Evolutionary conservation across 345 rosid genomes (phyloP).

Genomic region (Barbarea vulgaris): DNA sequence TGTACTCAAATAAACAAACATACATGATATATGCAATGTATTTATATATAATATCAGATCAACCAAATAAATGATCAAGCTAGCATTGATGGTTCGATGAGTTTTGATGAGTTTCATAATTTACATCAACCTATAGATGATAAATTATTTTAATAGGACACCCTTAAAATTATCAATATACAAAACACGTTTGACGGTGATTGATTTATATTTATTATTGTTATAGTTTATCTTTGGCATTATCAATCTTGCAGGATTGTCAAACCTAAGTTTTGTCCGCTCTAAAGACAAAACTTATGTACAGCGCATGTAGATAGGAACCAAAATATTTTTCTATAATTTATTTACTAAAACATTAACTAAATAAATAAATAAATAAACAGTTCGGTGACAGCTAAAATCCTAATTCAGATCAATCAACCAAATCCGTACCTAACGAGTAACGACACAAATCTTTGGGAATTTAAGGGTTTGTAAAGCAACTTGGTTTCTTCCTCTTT

Average conservation of each 20-base stretch:
- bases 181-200: slow-evolving; percentile 34
- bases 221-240: slow-evolving; percentile 21
- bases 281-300: slow-evolving; percentile 25
- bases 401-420: slow-evolving; percentile 24
- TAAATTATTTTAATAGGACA: slow-evolving; percentile 20
- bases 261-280: slow-evolving; percentile 38
- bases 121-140: slow-evolving; percentile 13
- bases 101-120: slow-evolving; percentile 2
- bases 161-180: not conserved
- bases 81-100: not conserved
- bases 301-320: slow-evolving; percentile 32
- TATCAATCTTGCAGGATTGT: slow-evolving; percentile 27
- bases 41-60: not conserved
- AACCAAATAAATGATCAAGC: not conserved
- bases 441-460: slow-evolving; percentile 11
- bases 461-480: slow-evolving; percentile 6
- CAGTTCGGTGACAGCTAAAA: slow-evolving; percentile 36
- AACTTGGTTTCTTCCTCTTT: slow-evolving; percentile 35
- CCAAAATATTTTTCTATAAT: slow-evolving; percentile 8
- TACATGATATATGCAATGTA: not conserved
- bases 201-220: not conserved
- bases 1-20: not conserved
- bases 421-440: slow-evolving; percentile 28
- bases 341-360: slow-evolving; percentile 15
- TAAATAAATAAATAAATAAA: not conserved